Evolutionary conservation across 768 basidiomycete species (phyloP).

Genomic region (Russula ochroleuca): DNA sequence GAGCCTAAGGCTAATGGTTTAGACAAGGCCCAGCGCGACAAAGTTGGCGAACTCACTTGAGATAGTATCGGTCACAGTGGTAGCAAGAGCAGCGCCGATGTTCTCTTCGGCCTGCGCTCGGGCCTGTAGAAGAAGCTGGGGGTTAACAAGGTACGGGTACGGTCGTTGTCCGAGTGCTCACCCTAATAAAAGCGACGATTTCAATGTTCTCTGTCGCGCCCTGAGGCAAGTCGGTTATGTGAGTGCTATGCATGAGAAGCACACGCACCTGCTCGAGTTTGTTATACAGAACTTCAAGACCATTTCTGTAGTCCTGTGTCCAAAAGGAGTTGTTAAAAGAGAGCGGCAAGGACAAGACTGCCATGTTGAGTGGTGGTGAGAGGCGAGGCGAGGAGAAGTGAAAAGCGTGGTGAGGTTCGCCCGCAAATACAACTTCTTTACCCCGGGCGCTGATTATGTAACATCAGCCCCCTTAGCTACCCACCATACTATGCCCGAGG

Average conservation of each 20-base stretch:
- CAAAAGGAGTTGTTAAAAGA: constrained; percentile 92
- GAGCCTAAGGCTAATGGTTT: constrained; percentile 38
- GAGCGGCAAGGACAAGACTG: constrained; percentile 83
- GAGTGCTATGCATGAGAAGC: constrained; percentile 13
- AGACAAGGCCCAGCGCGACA: constrained; percentile 12
- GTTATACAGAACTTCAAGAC: constrained; percentile 69
- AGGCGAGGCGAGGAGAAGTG: neutral
- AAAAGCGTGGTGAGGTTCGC: neutral
- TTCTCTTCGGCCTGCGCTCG: constrained; percentile 67
- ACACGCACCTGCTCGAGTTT: constrained; percentile 71
- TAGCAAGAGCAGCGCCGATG: constrained; percentile 55
- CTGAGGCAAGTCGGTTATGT: constrained; percentile 39
- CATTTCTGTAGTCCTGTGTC: constrained; percentile 84
- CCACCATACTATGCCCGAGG: constrained; percentile 58
- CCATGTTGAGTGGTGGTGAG: constrained; percentile 49
- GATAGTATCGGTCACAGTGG: constrained; percentile 43
- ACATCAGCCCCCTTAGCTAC: constrained; percentile 36
- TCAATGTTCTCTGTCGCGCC: constrained; percentile 82
- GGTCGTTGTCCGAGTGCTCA: constrained; percentile 42
- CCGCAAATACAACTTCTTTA: no score
- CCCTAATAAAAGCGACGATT: constrained; percentile 77
- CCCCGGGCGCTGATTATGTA: constrained; percentile 8
- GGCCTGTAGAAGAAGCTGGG: constrained; percentile 44
- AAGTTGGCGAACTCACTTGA: constrained; percentile 39
- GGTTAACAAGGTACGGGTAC: constrained; percentile 12